Percentiles rank a stretch among this genome's conserved stretches.
phyloP scores from a whole-genome alignment of 1,284 basidiomycete genomes.

The Cronartium quercuum region DNA sequence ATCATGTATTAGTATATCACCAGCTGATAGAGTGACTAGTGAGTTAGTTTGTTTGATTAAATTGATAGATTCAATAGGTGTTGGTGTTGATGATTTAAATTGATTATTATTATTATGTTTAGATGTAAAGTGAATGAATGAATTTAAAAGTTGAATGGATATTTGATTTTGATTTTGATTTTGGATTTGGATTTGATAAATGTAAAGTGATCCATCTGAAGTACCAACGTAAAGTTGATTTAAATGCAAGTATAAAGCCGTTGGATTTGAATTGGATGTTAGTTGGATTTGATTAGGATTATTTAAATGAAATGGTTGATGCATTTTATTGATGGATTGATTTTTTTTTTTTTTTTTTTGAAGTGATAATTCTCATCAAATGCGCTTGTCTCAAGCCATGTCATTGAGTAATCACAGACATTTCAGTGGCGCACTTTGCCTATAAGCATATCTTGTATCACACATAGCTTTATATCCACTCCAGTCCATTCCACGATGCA shows the following conservation, averaged over 20 bases:
- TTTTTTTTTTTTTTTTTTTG: too few species aligned
- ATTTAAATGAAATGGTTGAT: too few species aligned
- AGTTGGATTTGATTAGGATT: not conserved
- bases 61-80: slow-evolving; percentile 1
- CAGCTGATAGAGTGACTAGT: not conserved
- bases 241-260: not conserved
- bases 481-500: not conserved
- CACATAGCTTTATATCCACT: not conserved
- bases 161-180: not conserved
- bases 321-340: too few species aligned
- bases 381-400: too few species aligned
- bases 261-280: not conserved
- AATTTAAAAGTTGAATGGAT: too few species aligned
- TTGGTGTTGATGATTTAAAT: not conserved
- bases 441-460: too few species aligned
- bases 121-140: not conserved
- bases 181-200: not conserved
- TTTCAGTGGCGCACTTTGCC: too few species aligned
- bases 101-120: not conserved
- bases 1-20: slow-evolving; percentile 11
- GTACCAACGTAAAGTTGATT: slow-evolving; percentile 9
- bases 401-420: too few species aligned
- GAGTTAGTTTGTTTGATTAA: slow-evolving; percentile 24
- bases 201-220: not conserved
- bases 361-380: too few species aligned